These are phyloP conservation scores for Cercophora samala DNA, from an alignment of 495 filamentous ascomycete genomes.

Conservation along the genomic window DNA sequence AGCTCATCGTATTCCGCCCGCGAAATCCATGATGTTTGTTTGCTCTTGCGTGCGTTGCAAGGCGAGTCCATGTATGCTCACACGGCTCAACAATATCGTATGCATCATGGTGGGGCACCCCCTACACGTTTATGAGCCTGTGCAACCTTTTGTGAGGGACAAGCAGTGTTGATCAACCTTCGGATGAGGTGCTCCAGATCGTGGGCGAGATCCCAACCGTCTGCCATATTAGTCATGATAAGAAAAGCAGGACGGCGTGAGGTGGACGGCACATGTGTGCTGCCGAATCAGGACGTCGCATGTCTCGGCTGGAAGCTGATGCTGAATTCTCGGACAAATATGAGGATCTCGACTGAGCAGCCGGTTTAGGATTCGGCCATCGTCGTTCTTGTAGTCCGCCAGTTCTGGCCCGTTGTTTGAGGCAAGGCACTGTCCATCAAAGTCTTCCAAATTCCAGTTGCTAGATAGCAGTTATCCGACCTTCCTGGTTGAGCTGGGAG, in stretches of 20 bases:
- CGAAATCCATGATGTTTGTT: too few species aligned
- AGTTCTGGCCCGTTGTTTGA: neutral
- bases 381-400: neutral
- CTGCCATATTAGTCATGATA: slow-evolving; percentile 18
- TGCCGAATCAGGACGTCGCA: slow-evolving; percentile 5
- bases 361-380: neutral
- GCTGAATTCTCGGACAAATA: neutral
- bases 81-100: neutral
- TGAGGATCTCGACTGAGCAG: neutral
- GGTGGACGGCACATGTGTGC: slow-evolving; percentile 10
- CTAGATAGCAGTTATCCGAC: neutral
- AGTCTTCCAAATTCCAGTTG: neutral
- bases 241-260: slow-evolving; percentile 3
- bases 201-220: slow-evolving; percentile 28
- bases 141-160: neutral
- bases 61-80: neutral
- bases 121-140: neutral
- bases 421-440: too few species aligned
- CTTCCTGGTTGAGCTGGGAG: neutral
- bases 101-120: neutral
- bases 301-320: neutral
- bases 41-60: neutral
- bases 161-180: slow-evolving; percentile 8
- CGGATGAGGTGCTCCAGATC: slow-evolving; percentile 20
- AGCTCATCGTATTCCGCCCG: neutral